These are phyloP conservation scores for Buxus sempervirens DNA, from an alignment of 164 flowering plant species.

Conservation along the genomic window DNA sequence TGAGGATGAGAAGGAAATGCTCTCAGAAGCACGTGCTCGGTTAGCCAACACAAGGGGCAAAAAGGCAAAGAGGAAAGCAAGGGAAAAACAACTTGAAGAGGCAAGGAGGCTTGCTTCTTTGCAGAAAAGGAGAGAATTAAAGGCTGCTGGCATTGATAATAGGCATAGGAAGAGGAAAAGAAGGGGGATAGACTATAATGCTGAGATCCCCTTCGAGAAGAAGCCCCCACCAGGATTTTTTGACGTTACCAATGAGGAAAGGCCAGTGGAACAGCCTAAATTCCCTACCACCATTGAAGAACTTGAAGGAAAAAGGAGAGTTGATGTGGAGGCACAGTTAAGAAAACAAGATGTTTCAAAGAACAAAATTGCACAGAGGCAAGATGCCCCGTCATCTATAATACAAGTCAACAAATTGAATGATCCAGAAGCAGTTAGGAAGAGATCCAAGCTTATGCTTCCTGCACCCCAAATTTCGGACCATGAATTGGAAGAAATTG, in stretches of 20 bases:
- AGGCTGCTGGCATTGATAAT: conserved; percentile 53
- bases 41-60: conserved; percentile 95
- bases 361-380: conserved; percentile 48
- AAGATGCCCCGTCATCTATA: conserved; percentile 88
- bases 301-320: conserved; percentile 54
- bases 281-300: conserved; percentile 57
- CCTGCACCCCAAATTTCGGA: conserved; percentile 97
- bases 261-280: conserved; percentile 38
- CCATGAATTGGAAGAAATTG: conserved; percentile 92
- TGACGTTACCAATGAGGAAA: conserved; percentile 45
- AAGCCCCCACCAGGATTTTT: conserved; percentile 53
- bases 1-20: conserved; percentile 63
- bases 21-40: conserved; percentile 55
- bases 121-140: conserved; percentile 55
- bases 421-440: conserved; percentile 91
- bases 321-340: conserved; percentile 45
- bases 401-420: conserved; percentile 88
- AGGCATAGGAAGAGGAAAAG: conserved; percentile 46
- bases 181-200: conserved; percentile 51
- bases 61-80: conserved; percentile 95
- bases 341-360: conserved; percentile 48
- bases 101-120: conserved; percentile 81
- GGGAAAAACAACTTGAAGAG: conserved; percentile 98
- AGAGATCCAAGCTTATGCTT: conserved; percentile 87
- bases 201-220: conserved; percentile 56